A percentile compares a stretch with the other conserved stretches of the same genome.
Conservation (phyloP, 1,139 yeast genomes). For the Eremothecium coryli region DNA sequence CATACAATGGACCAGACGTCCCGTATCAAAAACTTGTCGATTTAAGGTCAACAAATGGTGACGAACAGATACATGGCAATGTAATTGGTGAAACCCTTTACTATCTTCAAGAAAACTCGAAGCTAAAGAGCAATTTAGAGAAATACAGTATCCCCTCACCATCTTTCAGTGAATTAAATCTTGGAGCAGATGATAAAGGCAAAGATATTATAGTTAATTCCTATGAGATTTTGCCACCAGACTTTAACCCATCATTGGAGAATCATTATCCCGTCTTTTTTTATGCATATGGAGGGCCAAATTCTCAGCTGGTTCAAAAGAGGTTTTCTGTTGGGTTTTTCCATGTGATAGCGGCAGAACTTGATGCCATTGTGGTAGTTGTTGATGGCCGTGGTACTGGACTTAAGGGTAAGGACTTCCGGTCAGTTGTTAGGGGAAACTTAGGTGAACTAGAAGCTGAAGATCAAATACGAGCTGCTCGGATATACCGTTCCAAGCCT, state of each 20-base stretch:
- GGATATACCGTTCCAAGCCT: slow-evolving; percentile 42
- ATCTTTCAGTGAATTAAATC: slow-evolving; percentile 40
- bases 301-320: slow-evolving; percentile 57
- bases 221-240: slow-evolving; percentile 55
- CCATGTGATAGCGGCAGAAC: slow-evolving; percentile 56
- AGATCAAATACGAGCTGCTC: slow-evolving; percentile 66
- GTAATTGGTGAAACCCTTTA: slow-evolving; percentile 26
- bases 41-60: slow-evolving; percentile 29
- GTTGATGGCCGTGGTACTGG: slow-evolving; percentile 85
- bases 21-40: slow-evolving; percentile 62
- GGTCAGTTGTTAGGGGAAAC: slow-evolving; percentile 55
- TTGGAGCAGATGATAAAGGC: slow-evolving; percentile 39
- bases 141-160: slow-evolving; percentile 43
- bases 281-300: slow-evolving; percentile 78
- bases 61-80: slow-evolving; percentile 17
- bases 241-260: slow-evolving; percentile 41
- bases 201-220: slow-evolving; percentile 42
- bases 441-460: slow-evolving; percentile 60
- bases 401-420: slow-evolving; percentile 48
- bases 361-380: slow-evolving; percentile 64
- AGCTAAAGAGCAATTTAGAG: slow-evolving; percentile 34
- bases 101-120: slow-evolving; percentile 42
- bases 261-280: slow-evolving; percentile 59
- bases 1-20: slow-evolving; percentile 55
- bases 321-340: slow-evolving; percentile 49